Conservation (phyloP, 345 rosid species). For the Corymbia maculata region DNA sequence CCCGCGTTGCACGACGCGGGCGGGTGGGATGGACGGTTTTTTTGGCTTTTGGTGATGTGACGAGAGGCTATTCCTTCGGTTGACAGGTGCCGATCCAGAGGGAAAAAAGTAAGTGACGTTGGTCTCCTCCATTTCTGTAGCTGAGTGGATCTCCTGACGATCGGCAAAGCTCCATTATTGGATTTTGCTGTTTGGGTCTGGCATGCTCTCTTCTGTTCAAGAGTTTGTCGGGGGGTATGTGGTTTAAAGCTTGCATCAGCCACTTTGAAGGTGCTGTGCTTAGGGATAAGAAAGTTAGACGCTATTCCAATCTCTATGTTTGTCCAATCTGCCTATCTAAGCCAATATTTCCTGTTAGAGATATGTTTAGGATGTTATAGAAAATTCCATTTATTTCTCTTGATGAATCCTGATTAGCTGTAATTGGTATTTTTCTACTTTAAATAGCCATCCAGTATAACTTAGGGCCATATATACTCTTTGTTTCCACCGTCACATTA, state of each 20-base stretch:
- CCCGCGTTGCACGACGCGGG: background rate
- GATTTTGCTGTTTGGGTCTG: background rate
- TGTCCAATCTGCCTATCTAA: background rate
- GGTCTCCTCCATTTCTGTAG: background rate
- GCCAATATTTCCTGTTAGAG: background rate
- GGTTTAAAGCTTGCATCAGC: background rate
- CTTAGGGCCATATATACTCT: no score
- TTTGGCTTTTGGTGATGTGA: background rate
- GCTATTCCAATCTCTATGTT: background rate
- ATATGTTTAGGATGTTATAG: background rate
- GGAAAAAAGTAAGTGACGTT: background rate
- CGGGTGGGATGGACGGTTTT: background rate
- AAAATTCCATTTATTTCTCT: background rate
- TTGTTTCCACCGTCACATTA: background rate
- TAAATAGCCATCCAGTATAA: background rate
- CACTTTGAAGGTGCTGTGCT: background rate
- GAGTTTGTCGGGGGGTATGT: background rate
- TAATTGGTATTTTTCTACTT: background rate
- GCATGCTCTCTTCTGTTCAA: background rate
- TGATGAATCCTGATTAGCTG: background rate
- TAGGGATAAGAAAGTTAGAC: background rate
- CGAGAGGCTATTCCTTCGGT: background rate
- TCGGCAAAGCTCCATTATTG: background rate
- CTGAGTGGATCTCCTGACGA: background rate
- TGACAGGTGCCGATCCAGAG: background rate